Evolutionary conservation across 345 rosid species (phyloP), one percentile per base, ranked within the genome.

Genomic region (Gossypium anomalum): DNA sequence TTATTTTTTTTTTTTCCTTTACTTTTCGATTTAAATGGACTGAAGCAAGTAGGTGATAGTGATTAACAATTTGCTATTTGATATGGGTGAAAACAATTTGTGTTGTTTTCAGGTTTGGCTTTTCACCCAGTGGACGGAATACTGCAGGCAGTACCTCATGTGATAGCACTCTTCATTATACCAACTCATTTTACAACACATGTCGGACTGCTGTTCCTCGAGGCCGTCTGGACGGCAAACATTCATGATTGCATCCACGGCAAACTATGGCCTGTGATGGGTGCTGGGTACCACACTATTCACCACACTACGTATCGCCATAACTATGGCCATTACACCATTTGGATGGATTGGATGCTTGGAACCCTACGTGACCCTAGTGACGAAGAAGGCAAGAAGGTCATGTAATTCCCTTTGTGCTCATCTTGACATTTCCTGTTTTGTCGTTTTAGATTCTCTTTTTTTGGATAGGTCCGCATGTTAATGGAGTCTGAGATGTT

Each of bases 281-380:
- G 99, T 20, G 97, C 99, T 52, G 99, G 98, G 38, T 90, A 91
- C 86, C 99, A 95, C 82, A 95, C 99, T 12, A 89, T 95, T 81
- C 99, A 95, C 76, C 99, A 95, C 79, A 93, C 94, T 2, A 92
- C 97, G 2, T 92, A 94, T 80, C 91, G 92, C n/a, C 98, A 94
- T 67, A 94, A 94, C 77, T 95, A 95, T 77, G 99, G 99, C 11
- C 99, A 95, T 71, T 95, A 89, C 56, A 95, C 99, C 10, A 85
- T 95, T 71, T 91, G 96, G 97, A 93, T 95, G 99, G 99, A 95
- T 80, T 93, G 98, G 98, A 86, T 95, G 97, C 88, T 87, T 5
- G 98, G 96, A 41, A 91, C 99, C 38, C 96, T 95, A 59, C 85
- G 78, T 1, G 91, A 91, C 25, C 99, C 99, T 27, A 53, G 63